These are phyloP conservation scores for Globisporangium emineosum DNA, from an alignment of 352 stramenopile species.

Conservation along the genomic window DNA sequence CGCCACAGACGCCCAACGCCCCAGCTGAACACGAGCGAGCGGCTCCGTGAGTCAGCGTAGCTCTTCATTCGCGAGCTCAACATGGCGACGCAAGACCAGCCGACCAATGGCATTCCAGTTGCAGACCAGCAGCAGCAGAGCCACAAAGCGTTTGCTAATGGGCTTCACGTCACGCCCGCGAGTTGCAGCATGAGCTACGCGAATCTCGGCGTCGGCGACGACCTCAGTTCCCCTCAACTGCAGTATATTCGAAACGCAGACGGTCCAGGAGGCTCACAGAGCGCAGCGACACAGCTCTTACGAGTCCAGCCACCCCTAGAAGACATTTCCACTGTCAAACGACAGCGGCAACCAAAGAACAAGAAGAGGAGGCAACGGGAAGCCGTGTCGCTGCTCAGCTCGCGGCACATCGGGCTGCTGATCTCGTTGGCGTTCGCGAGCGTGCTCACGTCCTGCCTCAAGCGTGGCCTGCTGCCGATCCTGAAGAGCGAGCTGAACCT, in stretches of 20 bases:
- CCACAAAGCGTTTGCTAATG: background rate
- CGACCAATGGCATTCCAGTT: background rate
- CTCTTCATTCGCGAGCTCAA: background rate
- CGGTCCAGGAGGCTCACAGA: background rate
- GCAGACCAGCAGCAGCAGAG: background rate
- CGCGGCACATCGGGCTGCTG: slow-evolving; percentile 30
- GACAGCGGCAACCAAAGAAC: background rate
- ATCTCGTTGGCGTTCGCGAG: slow-evolving; percentile 38
- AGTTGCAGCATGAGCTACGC: slow-evolving; percentile 10
- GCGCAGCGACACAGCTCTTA: background rate
- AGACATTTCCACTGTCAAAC: background rate
- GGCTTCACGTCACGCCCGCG: slow-evolving; percentile 11
- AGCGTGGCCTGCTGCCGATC: slow-evolving; percentile 36
- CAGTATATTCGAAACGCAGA: background rate
- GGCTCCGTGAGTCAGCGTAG: background rate
- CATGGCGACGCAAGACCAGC: background rate
- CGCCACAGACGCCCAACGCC: background rate
- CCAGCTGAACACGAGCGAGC: too few species aligned
- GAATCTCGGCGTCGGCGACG: background rate
- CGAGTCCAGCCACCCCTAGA: background rate
- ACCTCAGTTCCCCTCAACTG: background rate
- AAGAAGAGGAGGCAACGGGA: background rate
- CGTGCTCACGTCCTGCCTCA: slow-evolving; percentile 31
- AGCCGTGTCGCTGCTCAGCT: slow-evolving; percentile 18
- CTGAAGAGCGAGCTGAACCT: slow-evolving; percentile 39